Conservation (phyloP, 2,329 filamentous ascomycete genomes). For the Graphilbum sp. region DNA sequence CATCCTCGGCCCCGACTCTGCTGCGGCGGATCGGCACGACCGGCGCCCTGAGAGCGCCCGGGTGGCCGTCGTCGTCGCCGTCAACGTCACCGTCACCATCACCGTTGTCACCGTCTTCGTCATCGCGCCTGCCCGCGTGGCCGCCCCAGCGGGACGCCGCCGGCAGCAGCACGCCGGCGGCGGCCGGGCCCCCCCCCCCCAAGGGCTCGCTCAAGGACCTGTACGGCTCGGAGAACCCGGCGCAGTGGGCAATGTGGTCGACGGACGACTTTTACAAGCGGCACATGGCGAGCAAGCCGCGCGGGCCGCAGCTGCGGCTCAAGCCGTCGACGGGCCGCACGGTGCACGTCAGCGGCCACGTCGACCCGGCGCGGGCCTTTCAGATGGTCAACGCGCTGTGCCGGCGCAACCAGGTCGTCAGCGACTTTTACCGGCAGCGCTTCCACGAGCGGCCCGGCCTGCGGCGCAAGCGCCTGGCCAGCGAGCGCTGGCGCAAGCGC, state of each 20-base stretch:
- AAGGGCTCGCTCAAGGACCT: conserved; percentile 3
- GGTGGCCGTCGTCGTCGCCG: no score
- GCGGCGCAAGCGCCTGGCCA: conserved; percentile 60
- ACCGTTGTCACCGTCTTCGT: no score
- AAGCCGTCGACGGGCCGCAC: conserved; percentile 28
- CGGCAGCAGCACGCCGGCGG: no score
- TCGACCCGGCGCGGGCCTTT: conserved; percentile 30
- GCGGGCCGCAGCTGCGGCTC: conserved; percentile 16
- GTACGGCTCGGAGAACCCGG: conserved; percentile 7
- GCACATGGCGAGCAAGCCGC: conserved; percentile 8
- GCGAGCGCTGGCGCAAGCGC: conserved; percentile 49
- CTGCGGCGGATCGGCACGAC: no score
- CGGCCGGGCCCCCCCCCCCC: no score
- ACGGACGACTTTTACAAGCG: conserved; percentile 10
- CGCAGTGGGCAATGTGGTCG: conserved; percentile 9
- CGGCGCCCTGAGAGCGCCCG: no score
- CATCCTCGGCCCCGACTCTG: no score
- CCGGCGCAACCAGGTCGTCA: conserved; percentile 37
- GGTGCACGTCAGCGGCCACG: conserved; percentile 21
- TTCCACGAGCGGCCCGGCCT: conserved; percentile 62
- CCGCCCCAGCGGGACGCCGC: no score
- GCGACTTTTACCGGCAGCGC: conserved; percentile 40
- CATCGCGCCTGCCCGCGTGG: no score
- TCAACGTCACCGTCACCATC: no score
- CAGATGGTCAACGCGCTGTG: conserved; percentile 22